Percentiles rank a stretch among this genome's conserved stretches.
These are phyloP conservation scores for Fusarium globosum DNA, from an alignment of 2,329 filamentous ascomycete genomes.

Conservation along the genomic window DNA sequence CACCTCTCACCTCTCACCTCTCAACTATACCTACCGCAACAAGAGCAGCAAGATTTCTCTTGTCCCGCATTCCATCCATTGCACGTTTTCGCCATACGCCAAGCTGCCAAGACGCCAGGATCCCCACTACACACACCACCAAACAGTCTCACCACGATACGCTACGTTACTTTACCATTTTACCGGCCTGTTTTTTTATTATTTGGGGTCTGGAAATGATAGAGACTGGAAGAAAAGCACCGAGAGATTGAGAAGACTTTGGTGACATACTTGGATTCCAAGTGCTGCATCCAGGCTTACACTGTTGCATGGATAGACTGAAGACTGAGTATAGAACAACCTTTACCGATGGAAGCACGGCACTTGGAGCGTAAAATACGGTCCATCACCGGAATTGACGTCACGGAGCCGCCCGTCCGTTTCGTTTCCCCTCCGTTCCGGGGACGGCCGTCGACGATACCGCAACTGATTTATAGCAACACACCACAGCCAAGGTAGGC, in stretches of 20 bases:
- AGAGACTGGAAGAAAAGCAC: constrained; percentile 16
- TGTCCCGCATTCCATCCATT: constrained; percentile 8
- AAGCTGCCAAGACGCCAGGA: constrained; percentile 41
- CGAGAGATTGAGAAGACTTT: background rate
- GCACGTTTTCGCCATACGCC: constrained; percentile 27
- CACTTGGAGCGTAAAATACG: constrained; percentile 17
- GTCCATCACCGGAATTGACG: constrained; percentile 15
- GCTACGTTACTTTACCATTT: constrained; percentile 5
- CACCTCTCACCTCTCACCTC: constrained; percentile 46
- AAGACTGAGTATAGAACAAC: background rate
- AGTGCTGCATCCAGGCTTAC: background rate
- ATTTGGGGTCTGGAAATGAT: constrained; percentile 4
- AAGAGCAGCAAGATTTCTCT: constrained; percentile 24
- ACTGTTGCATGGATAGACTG: background rate
- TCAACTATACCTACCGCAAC: constrained; percentile 5
- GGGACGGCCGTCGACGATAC: constrained; percentile 19
- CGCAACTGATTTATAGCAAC: constrained; percentile 20
- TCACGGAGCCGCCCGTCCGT: constrained; percentile 33
- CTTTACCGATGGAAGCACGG: background rate
- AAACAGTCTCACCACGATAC: constrained; percentile 24
- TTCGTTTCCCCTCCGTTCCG: constrained; percentile 6
- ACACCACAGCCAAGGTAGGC: constrained; percentile 14
- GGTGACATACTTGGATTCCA: background rate
- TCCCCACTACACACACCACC: constrained; percentile 41
- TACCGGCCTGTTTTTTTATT: constrained; percentile 3